Evolutionary conservation across 305 asterid genomes (phyloP), one percentile per base, ranked within the genome.

Genomic region (Stenogyne calaminthoides): DNA sequence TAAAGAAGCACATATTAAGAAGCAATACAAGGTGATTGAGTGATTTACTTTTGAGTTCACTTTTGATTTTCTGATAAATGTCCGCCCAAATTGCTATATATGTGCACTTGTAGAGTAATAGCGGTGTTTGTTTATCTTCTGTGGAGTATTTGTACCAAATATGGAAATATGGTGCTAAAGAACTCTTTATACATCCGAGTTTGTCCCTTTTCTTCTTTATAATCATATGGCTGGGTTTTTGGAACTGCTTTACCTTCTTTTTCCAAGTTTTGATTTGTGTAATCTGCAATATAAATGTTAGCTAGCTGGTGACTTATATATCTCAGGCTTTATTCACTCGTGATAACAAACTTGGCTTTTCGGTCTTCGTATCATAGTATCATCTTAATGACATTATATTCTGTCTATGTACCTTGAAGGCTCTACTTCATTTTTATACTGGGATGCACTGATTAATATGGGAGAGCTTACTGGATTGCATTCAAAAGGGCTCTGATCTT

Each of bases 21-120:
- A 86, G 81, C 92, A 85, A 72, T 88, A 89, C 76, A 82, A 87
- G 92, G 99, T 95, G 86, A 73, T 60, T 37, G 51, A n/a, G n/a
- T 60, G 72, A 66, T 57, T 68, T 67, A 56, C 46, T 9, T 20
- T 44, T 32, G 63, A 36, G 70, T 49, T 22, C 25, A 55, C 39
- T 78, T 25, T 25, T 25, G 36, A 32, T 32, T 16, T 8, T 18
- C 58, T 15, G 6, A 15, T 18, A 16, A 16, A 52, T 52, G 57
- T 16, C 57, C 58, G 6, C 18, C 58, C 27, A 52, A 52, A 52
- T 52, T 52, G 58, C 58, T 15, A 52, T 15, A 16, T n/a, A 49
- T 47, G 34, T 32, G 37, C 16, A 16, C 29, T 52, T 18, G 4
- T 4, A 46, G 49, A 2, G 56, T 15, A 49, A 49, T 49, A 12